phyloP scores from a whole-genome alignment of 108 stramenopile genomes.

The Phaeodactylum tricornutum region DNA sequence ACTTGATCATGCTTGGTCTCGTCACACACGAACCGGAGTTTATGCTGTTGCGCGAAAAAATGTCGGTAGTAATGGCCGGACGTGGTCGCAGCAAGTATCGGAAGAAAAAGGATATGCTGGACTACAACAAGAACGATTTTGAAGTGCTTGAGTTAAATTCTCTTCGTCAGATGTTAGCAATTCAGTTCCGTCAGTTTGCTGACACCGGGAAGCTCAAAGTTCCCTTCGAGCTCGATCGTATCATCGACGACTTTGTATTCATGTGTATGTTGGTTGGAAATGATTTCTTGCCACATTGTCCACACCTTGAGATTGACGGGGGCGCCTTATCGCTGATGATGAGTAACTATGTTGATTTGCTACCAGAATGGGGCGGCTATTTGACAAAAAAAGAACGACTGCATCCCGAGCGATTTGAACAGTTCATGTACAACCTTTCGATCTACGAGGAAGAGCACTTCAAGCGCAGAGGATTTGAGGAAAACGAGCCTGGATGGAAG shows the following conservation, averaged over 20 bases:
- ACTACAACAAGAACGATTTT: constrained; percentile 89
- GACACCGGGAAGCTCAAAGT: constrained; percentile 32
- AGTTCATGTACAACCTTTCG: constrained; percentile 84
- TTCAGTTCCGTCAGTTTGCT: constrained; percentile 83
- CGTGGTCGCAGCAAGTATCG: constrained; percentile 74
- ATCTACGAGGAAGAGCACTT: constrained; percentile 91
- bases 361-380: constrained; percentile 88
- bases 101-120: constrained; percentile 91
- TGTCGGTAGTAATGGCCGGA: constrained; percentile 89
- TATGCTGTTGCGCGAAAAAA: constrained; percentile 92
- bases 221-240: constrained; percentile 69
- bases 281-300: constrained; percentile 93
- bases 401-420: constrained; percentile 85
- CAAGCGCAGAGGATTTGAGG: constrained; percentile 77
- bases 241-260: constrained; percentile 98
- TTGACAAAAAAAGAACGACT: constrained; percentile 85
- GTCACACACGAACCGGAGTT: constrained; percentile 97
- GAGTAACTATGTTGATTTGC: constrained; percentile 78
- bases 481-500: constrained; percentile 85
- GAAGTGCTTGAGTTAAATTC: constrained; percentile 82
- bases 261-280: constrained; percentile 98
- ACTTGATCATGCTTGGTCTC: constrained; percentile 41
- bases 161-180: constrained; percentile 81
- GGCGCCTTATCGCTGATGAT: constrained; percentile 93
- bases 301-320: constrained; percentile 91